These are phyloP conservation scores for Cardamine resedifolia DNA, from an alignment of 345 rosid species.

Conservation along the genomic window DNA sequence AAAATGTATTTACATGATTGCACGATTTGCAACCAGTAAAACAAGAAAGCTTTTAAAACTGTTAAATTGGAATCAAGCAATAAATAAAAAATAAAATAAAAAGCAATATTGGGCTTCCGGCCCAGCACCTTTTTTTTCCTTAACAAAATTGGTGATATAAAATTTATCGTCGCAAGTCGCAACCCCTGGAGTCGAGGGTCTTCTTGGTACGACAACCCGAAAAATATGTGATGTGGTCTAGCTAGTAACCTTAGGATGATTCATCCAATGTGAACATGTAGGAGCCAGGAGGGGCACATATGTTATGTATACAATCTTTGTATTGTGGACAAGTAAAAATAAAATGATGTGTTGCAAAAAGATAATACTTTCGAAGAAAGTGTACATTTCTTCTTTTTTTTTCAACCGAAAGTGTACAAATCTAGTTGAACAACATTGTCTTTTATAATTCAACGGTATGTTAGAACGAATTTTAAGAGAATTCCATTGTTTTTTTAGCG, in stretches of 20 bases:
- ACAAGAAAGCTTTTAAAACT: background rate
- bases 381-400: no score
- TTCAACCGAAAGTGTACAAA: no score
- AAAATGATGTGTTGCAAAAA: background rate
- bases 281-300: background rate
- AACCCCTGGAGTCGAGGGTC: no score
- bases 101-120: no score
- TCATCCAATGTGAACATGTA: background rate
- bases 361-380: background rate
- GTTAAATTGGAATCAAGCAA: background rate
- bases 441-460: background rate
- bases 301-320: background rate
- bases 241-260: background rate
- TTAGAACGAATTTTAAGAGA: background rate
- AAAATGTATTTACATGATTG: background rate
- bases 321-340: background rate
- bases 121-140: no score
- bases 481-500: background rate
- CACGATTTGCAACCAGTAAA: no score
- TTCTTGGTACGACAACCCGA: no score
- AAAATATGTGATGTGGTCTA: no score
- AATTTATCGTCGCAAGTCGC: background rate
- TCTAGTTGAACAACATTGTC: background rate
- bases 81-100: no score
- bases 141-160: background rate